These are phyloP conservation scores for Liquidambar formosana DNA, from an alignment of 164 flowering plant genomes.

Conservation along the genomic window DNA sequence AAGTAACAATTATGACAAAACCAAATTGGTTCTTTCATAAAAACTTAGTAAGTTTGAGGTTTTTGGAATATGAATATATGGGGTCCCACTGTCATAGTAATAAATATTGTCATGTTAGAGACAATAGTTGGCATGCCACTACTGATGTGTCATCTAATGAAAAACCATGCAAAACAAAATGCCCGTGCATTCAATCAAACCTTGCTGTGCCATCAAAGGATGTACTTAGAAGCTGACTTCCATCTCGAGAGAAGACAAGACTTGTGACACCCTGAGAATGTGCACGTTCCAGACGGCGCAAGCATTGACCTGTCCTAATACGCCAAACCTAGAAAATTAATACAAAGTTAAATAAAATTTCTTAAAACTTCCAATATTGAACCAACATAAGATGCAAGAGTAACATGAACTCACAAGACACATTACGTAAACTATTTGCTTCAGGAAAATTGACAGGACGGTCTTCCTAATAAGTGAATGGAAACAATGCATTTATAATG, in stretches of 20 bases:
- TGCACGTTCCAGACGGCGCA: constrained; percentile 97
- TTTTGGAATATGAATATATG: too few relatives aligned
- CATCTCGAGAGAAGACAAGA: constrained; percentile 92
- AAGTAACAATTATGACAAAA: too few relatives aligned
- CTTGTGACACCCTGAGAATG: constrained; percentile 96
- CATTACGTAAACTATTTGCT: background rate
- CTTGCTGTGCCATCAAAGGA: constrained; percentile 99
- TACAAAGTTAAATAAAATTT: background rate
- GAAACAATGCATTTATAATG: too few relatives aligned
- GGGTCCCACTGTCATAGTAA: too few relatives aligned
- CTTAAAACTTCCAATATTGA: background rate
- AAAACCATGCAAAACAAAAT: constrained; percentile 1
- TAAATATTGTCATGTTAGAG: background rate
- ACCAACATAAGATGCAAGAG: background rate
- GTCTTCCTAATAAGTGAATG: too few relatives aligned
- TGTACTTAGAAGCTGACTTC: constrained; percentile 91
- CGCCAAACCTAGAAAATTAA: constrained; percentile 86
- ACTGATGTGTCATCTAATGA: background rate
- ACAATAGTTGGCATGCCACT: background rate
- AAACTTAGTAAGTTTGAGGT: too few relatives aligned
- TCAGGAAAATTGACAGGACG: too few relatives aligned
- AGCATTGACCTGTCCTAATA: constrained; percentile 95
- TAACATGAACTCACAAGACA: background rate
- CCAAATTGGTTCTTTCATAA: too few relatives aligned
- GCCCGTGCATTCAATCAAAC: constrained; percentile 32